A percentile compares a stretch with the other conserved stretches of the same genome.
These are phyloP conservation scores for Plasmodium sp. DNA, from an alignment of 169 alveolate species.

Conservation along the genomic window DNA sequence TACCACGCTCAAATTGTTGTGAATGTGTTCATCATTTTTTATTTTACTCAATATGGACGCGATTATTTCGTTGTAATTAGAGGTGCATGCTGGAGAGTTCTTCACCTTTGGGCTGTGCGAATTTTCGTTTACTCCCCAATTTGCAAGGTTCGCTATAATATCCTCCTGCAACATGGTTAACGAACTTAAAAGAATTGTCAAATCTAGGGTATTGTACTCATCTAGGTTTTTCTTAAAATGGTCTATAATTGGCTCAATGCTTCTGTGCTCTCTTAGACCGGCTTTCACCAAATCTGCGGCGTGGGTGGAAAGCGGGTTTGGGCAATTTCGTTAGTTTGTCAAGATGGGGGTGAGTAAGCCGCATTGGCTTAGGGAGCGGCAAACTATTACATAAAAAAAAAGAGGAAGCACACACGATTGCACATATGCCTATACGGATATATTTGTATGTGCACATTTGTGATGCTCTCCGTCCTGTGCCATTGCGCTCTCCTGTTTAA, in stretches of 20 bases:
- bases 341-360: not conserved
- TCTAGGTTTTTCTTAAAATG: slow-evolving; percentile 60
- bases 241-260: slow-evolving; percentile 29
- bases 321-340: not conserved
- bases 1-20: slow-evolving; percentile 65
- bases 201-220: slow-evolving; percentile 38
- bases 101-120: not conserved
- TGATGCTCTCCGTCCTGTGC: not conserved
- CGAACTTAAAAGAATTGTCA: slow-evolving; percentile 66
- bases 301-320: not conserved
- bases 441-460: not conserved
- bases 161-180: slow-evolving; percentile 68
- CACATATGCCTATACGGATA: not conserved
- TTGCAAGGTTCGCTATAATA: not conserved
- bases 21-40: slow-evolving; percentile 65
- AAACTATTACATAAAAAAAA: not conserved
- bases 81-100: not conserved
- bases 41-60: slow-evolving; percentile 48
- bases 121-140: not conserved
- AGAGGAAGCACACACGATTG: not conserved
- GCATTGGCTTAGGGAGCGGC: not conserved
- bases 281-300: slow-evolving; percentile 48
- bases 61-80: slow-evolving; percentile 41
- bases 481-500: not conserved
- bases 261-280: slow-evolving; percentile 39